Evolutionary conservation across 2,329 filamentous ascomycete genomes (phyloP), one percentile per base, ranked within the genome.

Genomic region (Colletotrichum truncatum): DNA sequence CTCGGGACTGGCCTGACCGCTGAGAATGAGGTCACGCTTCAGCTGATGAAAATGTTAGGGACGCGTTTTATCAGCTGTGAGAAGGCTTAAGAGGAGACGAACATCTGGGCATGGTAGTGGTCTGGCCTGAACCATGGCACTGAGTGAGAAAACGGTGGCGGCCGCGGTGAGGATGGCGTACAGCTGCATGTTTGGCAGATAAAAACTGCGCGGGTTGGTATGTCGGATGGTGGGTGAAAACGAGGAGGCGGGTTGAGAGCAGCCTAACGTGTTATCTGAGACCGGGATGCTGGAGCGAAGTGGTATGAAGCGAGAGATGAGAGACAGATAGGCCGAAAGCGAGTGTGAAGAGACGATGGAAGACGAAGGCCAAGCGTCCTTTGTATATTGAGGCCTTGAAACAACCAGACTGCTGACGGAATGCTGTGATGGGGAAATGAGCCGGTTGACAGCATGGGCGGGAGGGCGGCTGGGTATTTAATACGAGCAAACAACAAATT

Each of bases 1-100:
- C 26, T 84, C 81, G n/a, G 82, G 78, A 18, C 79, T 77, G 64
- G 84, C 75, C 26, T 80, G 73, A 56, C 84, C 83, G 26, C 75
- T 80, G 48, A 87, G 78, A 38, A 87, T 87, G 12, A 74, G 71
- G 67, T 82, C 81, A 55, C 78, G 70, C 65, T 76, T 78, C 14
- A 70, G 59, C 75, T 79, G 66, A 4, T 32, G 25, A 43, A 25
- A 5, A 14, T 39, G 54, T 71, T 46, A 70, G 66, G 16, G 12
- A 41, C 28, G 55, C 34, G 51, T 59, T 14, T 11, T 11, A 23
- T 4, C n/a, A 3, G 10, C 10, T n/a, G 14, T 1, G 4, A 6
- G n/a, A n/a, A n/a, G n/a, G n/a, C n/a, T n/a, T 1, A n/a, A 16
- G 39, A 10, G 11, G 39, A 16, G 28, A 68, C 76, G 45, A 74